phyloP scores from a whole-genome alignment of 768 basidiomycete genomes.

The Suillus hirtellus region DNA sequence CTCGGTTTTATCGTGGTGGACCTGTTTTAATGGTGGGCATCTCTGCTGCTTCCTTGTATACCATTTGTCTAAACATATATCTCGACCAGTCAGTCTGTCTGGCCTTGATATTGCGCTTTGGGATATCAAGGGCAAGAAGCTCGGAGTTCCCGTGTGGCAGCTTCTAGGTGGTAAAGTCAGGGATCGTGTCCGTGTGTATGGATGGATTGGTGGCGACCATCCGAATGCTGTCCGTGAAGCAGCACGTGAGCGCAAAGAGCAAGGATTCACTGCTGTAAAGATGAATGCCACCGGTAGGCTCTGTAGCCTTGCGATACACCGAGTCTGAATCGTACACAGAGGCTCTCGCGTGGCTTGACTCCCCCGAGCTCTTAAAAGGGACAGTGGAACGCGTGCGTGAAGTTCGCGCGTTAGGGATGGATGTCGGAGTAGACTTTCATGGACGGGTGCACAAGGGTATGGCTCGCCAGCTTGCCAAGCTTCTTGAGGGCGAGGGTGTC shows the following conservation, averaged over 20 bases:
- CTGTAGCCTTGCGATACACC: not conserved
- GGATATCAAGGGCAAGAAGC: constrained; percentile 81
- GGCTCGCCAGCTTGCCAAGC: constrained; percentile 64
- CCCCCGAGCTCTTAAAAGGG: constrained; percentile 50
- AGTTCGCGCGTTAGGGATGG: constrained; percentile 53
- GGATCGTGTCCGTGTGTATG: constrained; percentile 56
- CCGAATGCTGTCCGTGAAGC: constrained; percentile 49
- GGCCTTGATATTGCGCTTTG: constrained; percentile 71
- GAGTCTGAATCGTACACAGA: constrained; percentile 20
- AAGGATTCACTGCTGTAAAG: constrained; percentile 72
- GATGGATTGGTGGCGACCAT: constrained; percentile 55
- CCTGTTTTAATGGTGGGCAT: constrained; percentile 62
- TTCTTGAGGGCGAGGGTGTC: constrained; percentile 58
- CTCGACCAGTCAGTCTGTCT: constrained; percentile 47
- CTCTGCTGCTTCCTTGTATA: not conserved
- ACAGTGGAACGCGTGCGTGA: constrained; percentile 54
- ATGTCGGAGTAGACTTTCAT: constrained; percentile 72
- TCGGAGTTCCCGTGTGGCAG: constrained; percentile 65
- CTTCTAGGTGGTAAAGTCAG: constrained; percentile 71
- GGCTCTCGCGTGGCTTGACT: constrained; percentile 59
- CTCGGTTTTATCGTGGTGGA: constrained; percentile 73
- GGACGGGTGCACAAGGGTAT: constrained; percentile 69
- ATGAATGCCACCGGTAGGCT: constrained; percentile 64
- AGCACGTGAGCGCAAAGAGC: constrained; percentile 52
- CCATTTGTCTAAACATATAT: not conserved